Base-by-base conservation (phyloP, 805 yeast species). In the Candida takata region DNA sequence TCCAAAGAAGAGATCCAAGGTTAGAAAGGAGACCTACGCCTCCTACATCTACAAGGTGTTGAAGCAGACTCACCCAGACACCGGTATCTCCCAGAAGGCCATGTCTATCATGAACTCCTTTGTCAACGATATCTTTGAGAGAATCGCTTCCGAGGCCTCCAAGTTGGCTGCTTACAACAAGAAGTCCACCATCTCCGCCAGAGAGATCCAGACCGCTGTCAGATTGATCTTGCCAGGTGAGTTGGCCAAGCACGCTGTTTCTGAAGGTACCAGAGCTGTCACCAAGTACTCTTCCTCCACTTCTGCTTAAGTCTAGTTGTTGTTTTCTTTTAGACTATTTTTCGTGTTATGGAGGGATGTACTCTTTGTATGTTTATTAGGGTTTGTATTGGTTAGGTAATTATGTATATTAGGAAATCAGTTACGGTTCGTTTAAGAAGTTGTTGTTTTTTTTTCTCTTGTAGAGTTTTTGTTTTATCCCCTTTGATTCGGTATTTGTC, bases 241-340 rank as follows among this genome's bases (percentile, higher is more conserved):
- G 76, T 78, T 88, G 65, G 96, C 97, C 53, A 87, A 87, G 78
- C 97, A 90, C 72, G 96, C 97, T 61, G 95, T 87, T 58, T 84
- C 95, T 60, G 97, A 90, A 73, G 97, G 97, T 77, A 87, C 95
- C 57, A 85, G 95, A 79, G 95, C 97, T 66, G 95, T 87, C 60
- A 85, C 95, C 69, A 87, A 87, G 76, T 87, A 85, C 79, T 83
- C 95, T 60, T 82, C 95, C 60, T 57, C 64, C 27, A 60, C 69
- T 36, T 60, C 67, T 48, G 70, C 69, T 56, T 65, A 58, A 56
- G 40, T 27, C 28, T 31, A n/a, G n/a, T n/a, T n/a, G n/a, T n/a
- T n/a, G n/a, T n/a, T n/a, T n/a, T n/a, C n/a, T n/a, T n/a, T n/a
- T n/a, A n/a, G n/a, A n/a, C n/a, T n/a, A 10, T 12, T 33, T 33